Percentiles rank a stretch among this genome's conserved stretches.
Evolutionary conservation across 805 yeast genomes (phyloP).

Genomic region (Hanseniaspora lachancei): DNA sequence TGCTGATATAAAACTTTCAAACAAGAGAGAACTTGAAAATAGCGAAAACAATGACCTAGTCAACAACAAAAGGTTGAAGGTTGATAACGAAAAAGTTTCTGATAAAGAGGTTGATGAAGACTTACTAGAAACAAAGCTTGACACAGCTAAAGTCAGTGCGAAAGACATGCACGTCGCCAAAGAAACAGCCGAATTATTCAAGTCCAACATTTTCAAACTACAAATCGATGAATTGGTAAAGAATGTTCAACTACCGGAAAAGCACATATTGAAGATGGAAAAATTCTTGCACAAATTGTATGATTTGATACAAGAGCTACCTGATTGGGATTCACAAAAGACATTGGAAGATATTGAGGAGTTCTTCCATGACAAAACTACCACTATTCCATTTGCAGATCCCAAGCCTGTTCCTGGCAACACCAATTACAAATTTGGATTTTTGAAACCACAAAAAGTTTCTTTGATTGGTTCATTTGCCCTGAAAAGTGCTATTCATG

Average conservation of each 20-base stretch:
- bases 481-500: constrained; percentile 61
- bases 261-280: constrained; percentile 53
- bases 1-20: not conserved
- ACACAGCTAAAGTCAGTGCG: constrained; percentile 31
- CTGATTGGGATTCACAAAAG: constrained; percentile 36
- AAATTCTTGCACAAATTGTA: constrained; percentile 63
- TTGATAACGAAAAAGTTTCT: constrained; percentile 8
- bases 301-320: constrained; percentile 51
- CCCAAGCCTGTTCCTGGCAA: constrained; percentile 57
- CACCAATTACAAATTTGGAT: constrained; percentile 59
- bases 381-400: constrained; percentile 74
- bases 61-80: not conserved
- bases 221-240: constrained; percentile 84
- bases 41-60: constrained; percentile 11
- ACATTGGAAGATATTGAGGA: constrained; percentile 47
- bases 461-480: constrained; percentile 84
- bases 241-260: constrained; percentile 65
- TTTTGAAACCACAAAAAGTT: constrained; percentile 49
- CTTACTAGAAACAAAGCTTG: constrained; percentile 11
- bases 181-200: constrained; percentile 87
- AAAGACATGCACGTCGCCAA: constrained; percentile 85
- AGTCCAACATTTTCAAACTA: constrained; percentile 85
- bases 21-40: constrained; percentile 11
- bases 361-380: constrained; percentile 37
- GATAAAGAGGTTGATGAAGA: constrained; percentile 15